Evolutionary conservation across 1,284 basidiomycete genomes (phyloP), one percentile per base, ranked within the genome.

Genomic region (Cutaneotrichosporon sp.): DNA sequence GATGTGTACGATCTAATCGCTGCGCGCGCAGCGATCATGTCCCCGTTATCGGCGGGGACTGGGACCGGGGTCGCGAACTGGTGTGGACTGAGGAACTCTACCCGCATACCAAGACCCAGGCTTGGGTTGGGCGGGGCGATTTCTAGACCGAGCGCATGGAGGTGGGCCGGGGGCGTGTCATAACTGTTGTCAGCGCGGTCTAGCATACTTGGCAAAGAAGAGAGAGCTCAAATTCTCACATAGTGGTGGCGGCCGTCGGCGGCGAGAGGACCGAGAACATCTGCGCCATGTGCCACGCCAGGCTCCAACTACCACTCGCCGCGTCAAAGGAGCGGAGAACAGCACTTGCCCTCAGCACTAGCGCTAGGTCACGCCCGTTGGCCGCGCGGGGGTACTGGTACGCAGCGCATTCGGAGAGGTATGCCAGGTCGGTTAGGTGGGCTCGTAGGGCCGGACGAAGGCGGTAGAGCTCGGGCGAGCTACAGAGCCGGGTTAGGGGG

Each of bases 211-310:
- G 26, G 26, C 18, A 21, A 18, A 7, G 21, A 21, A 11, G n/a
- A 1, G 5, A 22, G 42, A 7, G 26, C 42, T 49, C n/a, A n/a
- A 11, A 10, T 14, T 34, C 51, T 53, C 30, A 53, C 51, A 53
- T 53, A 13, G 51, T 53, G 30, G 13, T 16, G 8, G 26, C 4
- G 11, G 51, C 51, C 6, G 51, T 53, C 8, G 51, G 51, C 13
- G 51, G 51, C 30, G 14, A 32, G 26, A 53, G 13, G 14, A n/a
- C 51, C 14, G 26, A 30, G 30, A 53, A 53, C 51, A 53, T 53
- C 51, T 53, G 51, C 16, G 51, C 51, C 51, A 53, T 53, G 30
- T 53, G 51, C 51, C 51, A 53, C 51, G 51, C 18, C 13, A 53
- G 18, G 31, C 51, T 34, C 4, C 31, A 16, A 30, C 14, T 18